These are phyloP conservation scores for Pythium utonaiense DNA, from an alignment of 352 stramenopile species.

Conservation along the genomic window DNA sequence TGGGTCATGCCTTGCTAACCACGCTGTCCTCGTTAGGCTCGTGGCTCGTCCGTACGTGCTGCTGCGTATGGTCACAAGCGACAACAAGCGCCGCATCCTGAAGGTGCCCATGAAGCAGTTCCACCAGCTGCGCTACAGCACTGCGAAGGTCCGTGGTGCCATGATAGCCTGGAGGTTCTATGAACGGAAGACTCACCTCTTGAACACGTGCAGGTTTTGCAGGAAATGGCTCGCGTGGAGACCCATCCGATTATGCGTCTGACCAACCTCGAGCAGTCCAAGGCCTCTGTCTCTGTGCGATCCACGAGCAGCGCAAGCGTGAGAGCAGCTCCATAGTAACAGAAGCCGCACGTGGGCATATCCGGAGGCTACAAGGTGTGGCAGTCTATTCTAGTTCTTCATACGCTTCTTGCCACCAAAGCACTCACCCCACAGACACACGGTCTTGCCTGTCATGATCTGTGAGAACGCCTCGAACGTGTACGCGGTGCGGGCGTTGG, in stretches of 20 bases:
- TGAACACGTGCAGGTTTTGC: constrained; percentile 36
- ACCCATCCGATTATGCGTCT: constrained; percentile 77
- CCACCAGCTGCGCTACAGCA: constrained; percentile 73
- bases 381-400: constrained; percentile 53
- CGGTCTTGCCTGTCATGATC: constrained; percentile 74
- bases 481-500: constrained; percentile 44
- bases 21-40: too few relatives aligned
- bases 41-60: constrained; percentile 25
- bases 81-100: constrained; percentile 39
- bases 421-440: constrained; percentile 86
- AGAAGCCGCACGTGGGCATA: too few relatives aligned
- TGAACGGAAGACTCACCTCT: neutral
- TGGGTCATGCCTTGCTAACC: too few relatives aligned
- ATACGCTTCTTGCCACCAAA: constrained; percentile 81
- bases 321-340: neutral
- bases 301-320: neutral
- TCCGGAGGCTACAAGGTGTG: too few relatives aligned
- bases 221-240: constrained; percentile 75
- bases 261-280: constrained; percentile 35
- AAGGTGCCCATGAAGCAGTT: constrained; percentile 60
- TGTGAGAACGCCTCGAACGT: constrained; percentile 75
- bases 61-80: constrained; percentile 51
- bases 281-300: neutral
- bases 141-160: constrained; percentile 35
- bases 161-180: neutral